These are phyloP conservation scores for Pseudopithomyces maydicus DNA, from an alignment of 2,329 filamentous ascomycete genomes.

Conservation along the genomic window DNA sequence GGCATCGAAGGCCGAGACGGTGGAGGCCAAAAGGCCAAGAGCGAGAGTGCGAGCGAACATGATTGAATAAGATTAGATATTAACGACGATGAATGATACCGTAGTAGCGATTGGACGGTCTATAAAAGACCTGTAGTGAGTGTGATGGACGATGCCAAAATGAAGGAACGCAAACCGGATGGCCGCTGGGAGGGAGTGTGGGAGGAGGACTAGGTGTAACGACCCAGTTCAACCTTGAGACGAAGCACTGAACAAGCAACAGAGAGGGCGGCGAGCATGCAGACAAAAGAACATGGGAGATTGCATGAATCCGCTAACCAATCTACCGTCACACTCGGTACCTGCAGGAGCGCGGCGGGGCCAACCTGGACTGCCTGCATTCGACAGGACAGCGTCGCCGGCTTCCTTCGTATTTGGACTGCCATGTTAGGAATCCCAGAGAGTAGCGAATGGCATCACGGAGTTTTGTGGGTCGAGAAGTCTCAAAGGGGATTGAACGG, in stretches of 20 bases:
- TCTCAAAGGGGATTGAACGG: not conserved
- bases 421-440: not conserved
- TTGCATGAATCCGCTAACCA: conserved; percentile 24
- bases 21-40: conserved; percentile 39
- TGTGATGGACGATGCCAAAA: conserved; percentile 49
- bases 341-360: conserved; percentile 30
- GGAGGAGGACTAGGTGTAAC: conserved; percentile 1
- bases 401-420: conserved; percentile 7
- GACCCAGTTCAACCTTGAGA: conserved; percentile 2
- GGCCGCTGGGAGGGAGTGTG: conserved; percentile 40
- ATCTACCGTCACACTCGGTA: conserved; percentile 23
- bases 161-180: conserved; percentile 62
- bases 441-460: not conserved
- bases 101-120: conserved; percentile 44
- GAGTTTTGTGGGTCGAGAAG: not conserved
- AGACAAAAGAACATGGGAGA: conserved; percentile 35
- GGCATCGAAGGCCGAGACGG: conserved; percentile 48
- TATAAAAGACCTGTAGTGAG: conserved; percentile 42
- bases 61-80: conserved; percentile 27
- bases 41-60: conserved; percentile 21
- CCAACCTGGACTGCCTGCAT: conserved; percentile 18
- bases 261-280: conserved; percentile 26
- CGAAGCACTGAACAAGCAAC: conserved; percentile 13
- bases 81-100: conserved; percentile 26
- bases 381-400: conserved; percentile 19